phyloP scores from a whole-genome alignment of 2,329 filamentous ascomycete species.

The Arthroderma uncinatum region DNA sequence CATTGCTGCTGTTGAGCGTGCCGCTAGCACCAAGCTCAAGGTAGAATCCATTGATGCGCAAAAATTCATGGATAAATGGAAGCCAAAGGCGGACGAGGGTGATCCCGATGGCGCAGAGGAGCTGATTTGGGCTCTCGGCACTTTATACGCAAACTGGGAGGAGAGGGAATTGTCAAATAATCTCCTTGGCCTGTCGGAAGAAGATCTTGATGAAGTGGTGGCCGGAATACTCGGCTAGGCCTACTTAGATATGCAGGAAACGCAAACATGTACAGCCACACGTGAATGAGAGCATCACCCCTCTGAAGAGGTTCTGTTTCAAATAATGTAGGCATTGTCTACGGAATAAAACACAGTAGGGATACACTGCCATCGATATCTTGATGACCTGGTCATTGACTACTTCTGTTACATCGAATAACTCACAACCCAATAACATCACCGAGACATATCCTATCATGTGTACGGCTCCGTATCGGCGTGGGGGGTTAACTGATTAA shows the following conservation, averaged over 20 bases:
- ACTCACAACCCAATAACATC: background rate
- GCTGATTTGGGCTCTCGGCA: slow-evolving; percentile 10
- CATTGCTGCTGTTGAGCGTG: slow-evolving; percentile 5
- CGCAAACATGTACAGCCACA: no score
- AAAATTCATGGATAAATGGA: slow-evolving; percentile 7
- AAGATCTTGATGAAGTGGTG: slow-evolving; percentile 1
- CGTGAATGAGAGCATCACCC: no score
- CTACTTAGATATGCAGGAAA: no score
- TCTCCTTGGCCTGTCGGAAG: slow-evolving; percentile 4
- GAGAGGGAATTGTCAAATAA: slow-evolving; percentile 6
- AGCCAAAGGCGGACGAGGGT: slow-evolving; percentile 1
- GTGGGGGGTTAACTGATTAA: no score
- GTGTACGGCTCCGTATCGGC: background rate
- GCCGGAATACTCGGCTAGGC: no score
- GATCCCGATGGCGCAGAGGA: slow-evolving; percentile 1
- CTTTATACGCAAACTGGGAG: slow-evolving; percentile 9
- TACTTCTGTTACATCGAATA: background rate
- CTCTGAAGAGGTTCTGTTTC: background rate
- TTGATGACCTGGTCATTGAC: background rate
- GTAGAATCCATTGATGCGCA: background rate
- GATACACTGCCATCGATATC: background rate
- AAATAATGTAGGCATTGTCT: background rate
- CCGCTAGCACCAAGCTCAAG: background rate
- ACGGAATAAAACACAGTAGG: background rate
- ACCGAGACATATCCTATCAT: background rate